Evolutionary conservation across 352 stramenopile species (phyloP).

Genomic region (Stramenopiles sp.): DNA sequence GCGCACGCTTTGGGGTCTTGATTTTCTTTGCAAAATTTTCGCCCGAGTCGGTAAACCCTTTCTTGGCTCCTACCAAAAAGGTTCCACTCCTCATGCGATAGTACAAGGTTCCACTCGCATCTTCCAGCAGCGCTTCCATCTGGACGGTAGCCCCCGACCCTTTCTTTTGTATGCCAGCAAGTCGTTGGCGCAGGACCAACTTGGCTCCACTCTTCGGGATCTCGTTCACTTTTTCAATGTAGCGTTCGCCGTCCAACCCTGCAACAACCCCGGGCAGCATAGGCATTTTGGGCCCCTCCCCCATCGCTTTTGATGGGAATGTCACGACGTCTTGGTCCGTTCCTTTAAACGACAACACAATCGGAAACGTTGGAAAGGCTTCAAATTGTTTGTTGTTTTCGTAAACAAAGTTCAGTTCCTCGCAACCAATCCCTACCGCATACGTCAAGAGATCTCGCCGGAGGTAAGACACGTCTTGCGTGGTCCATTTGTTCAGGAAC

Average conservation of each 20-base stretch:
- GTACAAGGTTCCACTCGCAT: slow-evolving; percentile 14
- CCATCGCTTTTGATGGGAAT: slow-evolving; percentile 32
- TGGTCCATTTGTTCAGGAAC: slow-evolving; percentile 35
- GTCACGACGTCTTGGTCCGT: slow-evolving; percentile 54
- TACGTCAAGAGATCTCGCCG: slow-evolving; percentile 64
- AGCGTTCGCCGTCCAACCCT: too few species aligned
- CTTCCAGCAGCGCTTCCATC: slow-evolving; percentile 15
- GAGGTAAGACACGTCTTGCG: slow-evolving; percentile 44
- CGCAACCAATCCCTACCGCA: slow-evolving; percentile 57
- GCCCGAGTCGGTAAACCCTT: slow-evolving; percentile 37
- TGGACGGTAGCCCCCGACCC: slow-evolving; percentile 18
- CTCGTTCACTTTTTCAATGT: background rate
- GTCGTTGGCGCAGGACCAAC: background rate
- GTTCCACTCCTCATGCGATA: slow-evolving; percentile 15
- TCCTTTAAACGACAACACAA: slow-evolving; percentile 61
- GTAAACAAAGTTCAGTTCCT: slow-evolving; percentile 59
- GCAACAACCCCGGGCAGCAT: too few species aligned
- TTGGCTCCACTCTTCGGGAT: background rate
- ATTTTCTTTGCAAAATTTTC: slow-evolving; percentile 40
- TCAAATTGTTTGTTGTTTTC: slow-evolving; percentile 55
- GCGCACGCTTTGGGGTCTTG: slow-evolving; percentile 42
- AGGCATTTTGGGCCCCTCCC: background rate
- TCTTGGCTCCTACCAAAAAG: slow-evolving; percentile 21
- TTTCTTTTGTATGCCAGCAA: slow-evolving; percentile 20
- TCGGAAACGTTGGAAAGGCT: slow-evolving; percentile 58